Conservation (phyloP, 2,329 filamentous ascomycete species). For the Aureobasidium sp. region DNA sequence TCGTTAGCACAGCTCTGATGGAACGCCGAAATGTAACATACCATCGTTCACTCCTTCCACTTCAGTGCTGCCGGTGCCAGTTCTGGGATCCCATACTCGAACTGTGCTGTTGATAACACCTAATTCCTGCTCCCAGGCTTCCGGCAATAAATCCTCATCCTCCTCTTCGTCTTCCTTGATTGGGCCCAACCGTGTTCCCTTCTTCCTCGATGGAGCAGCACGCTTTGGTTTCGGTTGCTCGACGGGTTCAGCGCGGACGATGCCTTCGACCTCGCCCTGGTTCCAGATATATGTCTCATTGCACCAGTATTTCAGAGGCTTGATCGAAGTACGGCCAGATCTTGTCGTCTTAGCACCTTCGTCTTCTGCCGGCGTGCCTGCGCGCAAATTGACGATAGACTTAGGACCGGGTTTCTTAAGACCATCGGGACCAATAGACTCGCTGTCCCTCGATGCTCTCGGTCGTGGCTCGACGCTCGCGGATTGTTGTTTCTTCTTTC, state of each 20-base stretch:
- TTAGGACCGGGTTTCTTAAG: conserved; percentile 12
- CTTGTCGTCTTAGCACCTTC: conserved; percentile 56
- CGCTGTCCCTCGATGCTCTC: not conserved
- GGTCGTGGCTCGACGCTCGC: conserved; percentile 6
- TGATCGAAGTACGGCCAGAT: conserved; percentile 69
- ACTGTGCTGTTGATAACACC: conserved; percentile 58
- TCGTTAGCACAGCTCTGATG: not conserved
- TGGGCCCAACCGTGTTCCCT: conserved; percentile 22
- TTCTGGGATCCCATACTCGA: conserved; percentile 43
- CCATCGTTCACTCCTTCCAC: conserved; percentile 33
- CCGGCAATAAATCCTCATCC: conserved; percentile 47
- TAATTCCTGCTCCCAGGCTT: conserved; percentile 63
- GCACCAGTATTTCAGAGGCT: conserved; percentile 77
- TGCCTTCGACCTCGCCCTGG: conserved; percentile 63
- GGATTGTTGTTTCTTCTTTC: conserved; percentile 4
- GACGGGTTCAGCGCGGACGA: conserved; percentile 65
- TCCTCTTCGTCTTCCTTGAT: conserved; percentile 33
- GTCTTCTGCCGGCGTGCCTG: conserved; percentile 36
- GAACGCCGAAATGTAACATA: conserved; percentile 19
- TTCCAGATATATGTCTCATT: conserved; percentile 69
- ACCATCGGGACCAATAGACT: conserved; percentile 21
- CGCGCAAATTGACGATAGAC: conserved; percentile 22
- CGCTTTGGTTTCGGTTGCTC: conserved; percentile 24
- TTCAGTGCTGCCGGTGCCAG: conserved; percentile 26
- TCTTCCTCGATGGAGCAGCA: conserved; percentile 25